These are phyloP conservation scores for Hemerocallis citrina DNA, from an alignment of 106 monocot species.

Conservation along the genomic window DNA sequence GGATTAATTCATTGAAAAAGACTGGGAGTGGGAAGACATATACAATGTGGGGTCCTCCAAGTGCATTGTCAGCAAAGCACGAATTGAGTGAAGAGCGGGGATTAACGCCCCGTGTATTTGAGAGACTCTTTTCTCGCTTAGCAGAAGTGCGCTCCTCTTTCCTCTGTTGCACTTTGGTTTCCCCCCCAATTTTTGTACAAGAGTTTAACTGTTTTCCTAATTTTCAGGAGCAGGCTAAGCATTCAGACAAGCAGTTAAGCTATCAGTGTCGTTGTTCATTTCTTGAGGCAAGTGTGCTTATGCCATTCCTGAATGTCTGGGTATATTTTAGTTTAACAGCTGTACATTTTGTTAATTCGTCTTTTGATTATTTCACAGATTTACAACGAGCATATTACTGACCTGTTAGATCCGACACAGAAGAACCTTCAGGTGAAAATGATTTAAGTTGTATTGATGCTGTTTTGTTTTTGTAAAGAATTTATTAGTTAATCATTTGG, in stretches of 20 bases:
- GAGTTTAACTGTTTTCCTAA: not conserved
- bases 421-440: slow-evolving; percentile 82
- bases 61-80: slow-evolving; percentile 43
- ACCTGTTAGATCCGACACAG: slow-evolving; percentile 73
- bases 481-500: not conserved
- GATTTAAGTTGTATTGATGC: not conserved
- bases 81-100: slow-evolving; percentile 55
- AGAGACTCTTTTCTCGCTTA: slow-evolving; percentile 75
- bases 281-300: slow-evolving; percentile 50
- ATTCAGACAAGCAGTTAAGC: slow-evolving; percentile 61
- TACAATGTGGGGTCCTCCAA: slow-evolving; percentile 95
- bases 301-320: slow-evolving; percentile 6
- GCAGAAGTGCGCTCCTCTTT: slow-evolving; percentile 39
- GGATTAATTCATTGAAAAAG: slow-evolving; percentile 20
- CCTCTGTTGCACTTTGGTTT: not conserved
- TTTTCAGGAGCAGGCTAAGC: slow-evolving; percentile 74
- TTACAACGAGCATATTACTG: slow-evolving; percentile 98
- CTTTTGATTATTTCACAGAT: slow-evolving; percentile 46
- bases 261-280: slow-evolving; percentile 92
- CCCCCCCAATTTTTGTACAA: not conserved
- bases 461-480: not conserved
- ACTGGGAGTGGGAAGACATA: slow-evolving; percentile 99
- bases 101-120: slow-evolving; percentile 95
- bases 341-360: slow-evolving; percentile 1
- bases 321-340: not conserved